Percentiles rank a stretch among this genome's conserved stretches.
Evolutionary conservation across 108 stramenopile species (phyloP).

Genomic region (Cyclotella baltica): DNA sequence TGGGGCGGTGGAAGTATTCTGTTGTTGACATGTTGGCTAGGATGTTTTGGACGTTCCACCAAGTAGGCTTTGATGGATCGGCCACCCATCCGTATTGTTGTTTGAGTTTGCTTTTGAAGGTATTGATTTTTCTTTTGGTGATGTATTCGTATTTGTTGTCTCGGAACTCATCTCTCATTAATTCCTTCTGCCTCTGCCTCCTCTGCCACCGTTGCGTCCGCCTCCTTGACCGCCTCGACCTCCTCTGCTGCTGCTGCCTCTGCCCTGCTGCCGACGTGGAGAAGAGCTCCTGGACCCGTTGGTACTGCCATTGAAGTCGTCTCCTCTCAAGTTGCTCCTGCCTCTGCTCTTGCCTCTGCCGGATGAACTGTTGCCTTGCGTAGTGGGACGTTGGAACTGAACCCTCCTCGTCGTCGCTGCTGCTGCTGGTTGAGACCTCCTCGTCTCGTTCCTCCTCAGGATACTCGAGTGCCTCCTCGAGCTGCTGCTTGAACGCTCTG

Average conservation of each 20-base stretch:
- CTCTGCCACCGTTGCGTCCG: neutral
- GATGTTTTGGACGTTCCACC: neutral
- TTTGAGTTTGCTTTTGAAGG: neutral
- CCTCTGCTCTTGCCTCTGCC: no score
- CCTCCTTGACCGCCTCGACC: neutral
- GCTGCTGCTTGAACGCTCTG: slow-evolving; percentile 7
- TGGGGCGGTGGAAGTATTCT: no score
- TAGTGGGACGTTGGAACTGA: no score
- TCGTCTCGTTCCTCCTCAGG: no score
- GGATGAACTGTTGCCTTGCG: no score
- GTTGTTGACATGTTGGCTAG: no score
- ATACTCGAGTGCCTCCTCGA: neutral
- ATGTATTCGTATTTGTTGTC: neutral
- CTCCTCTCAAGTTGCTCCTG: no score
- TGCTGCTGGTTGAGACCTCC: no score
- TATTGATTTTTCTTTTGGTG: neutral
- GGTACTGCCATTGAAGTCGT: no score
- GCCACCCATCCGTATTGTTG: neutral
- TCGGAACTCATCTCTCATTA: neutral
- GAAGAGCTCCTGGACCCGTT: no score
- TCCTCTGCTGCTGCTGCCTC: neutral
- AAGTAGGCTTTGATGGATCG: neutral
- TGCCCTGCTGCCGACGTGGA: neutral
- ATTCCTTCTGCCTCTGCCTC: neutral
- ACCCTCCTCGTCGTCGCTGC: no score